phyloP scores from a whole-genome alignment of 495 filamentous ascomycete species.

The Daldinia concentrica region DNA sequence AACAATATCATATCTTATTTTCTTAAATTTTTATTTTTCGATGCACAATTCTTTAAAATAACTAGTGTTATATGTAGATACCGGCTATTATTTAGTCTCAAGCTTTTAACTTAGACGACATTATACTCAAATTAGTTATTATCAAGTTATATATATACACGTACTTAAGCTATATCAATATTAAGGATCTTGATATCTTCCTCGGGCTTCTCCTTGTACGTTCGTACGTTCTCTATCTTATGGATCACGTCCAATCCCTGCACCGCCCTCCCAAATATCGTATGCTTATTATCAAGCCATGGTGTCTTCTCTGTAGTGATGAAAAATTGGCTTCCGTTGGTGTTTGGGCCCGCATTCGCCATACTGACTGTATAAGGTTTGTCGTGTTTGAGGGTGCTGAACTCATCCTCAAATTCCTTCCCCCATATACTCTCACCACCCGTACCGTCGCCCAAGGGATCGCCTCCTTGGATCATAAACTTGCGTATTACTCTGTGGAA shows the following conservation, averaged over 20 bases:
- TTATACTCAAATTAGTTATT: not conserved
- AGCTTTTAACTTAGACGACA: not conserved
- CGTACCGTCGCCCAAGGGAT: conserved; percentile 93
- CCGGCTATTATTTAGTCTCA: not conserved
- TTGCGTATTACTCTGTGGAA: conserved; percentile 98
- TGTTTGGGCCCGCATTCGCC: conserved; percentile 94
- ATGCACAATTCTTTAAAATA: no score
- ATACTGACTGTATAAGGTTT: conserved; percentile 96
- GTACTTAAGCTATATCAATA: conserved; percentile 68
- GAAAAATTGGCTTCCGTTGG: conserved; percentile 89
- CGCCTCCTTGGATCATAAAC: conserved; percentile 97
- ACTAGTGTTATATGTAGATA: not conserved
- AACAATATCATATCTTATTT: not conserved
- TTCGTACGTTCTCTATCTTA: conserved; percentile 90
- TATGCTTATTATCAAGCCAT: conserved; percentile 97
- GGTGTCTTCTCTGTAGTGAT: conserved; percentile 97
- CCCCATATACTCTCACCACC: conserved; percentile 98
- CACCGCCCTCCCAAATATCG: conserved; percentile 90
- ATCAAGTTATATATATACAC: not conserved
- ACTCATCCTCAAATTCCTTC: conserved; percentile 93
- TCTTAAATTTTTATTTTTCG: not conserved
- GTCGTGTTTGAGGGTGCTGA: conserved; percentile 89
- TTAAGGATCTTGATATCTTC: conserved; percentile 98
- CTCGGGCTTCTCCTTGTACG: conserved; percentile 95
- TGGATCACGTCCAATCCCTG: conserved; percentile 95